A percentile compares a stretch with the other conserved stretches of the same genome.
phyloP scores from a whole-genome alignment of 768 basidiomycete genomes.

The Mycena capillaripes region DNA sequence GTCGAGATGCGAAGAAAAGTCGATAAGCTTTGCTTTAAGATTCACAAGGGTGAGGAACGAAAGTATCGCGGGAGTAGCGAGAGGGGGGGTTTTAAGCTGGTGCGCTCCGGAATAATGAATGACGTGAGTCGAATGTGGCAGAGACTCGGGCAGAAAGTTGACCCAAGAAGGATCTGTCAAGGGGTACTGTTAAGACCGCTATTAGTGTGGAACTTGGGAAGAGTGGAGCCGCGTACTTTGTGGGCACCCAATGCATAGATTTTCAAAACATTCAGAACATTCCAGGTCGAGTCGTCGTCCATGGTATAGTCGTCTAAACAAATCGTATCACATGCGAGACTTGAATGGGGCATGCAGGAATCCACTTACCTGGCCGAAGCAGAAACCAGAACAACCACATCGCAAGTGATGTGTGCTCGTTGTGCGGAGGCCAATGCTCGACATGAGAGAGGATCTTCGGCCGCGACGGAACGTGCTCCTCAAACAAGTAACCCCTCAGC shows the following conservation, averaged over 20 bases:
- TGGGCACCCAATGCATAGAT: slow-evolving; percentile 79
- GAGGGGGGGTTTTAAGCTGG: slow-evolving; percentile 67
- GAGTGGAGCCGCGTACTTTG: slow-evolving; percentile 47
- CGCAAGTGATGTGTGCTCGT: slow-evolving; percentile 67
- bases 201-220: slow-evolving; percentile 17
- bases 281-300: slow-evolving; percentile 56
- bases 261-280: slow-evolving; percentile 67
- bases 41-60: slow-evolving; percentile 72
- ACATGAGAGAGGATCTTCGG: slow-evolving; percentile 56
- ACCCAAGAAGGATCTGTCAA: slow-evolving; percentile 71
- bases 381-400: slow-evolving; percentile 90
- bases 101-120: slow-evolving; percentile 62
- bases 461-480: slow-evolving; percentile 67
- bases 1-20: slow-evolving; percentile 50
- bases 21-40: slow-evolving; percentile 45
- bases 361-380: slow-evolving; percentile 67
- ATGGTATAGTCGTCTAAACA: slow-evolving; percentile 62
- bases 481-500: slow-evolving; percentile 79
- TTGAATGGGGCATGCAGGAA: background rate
- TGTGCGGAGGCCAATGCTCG: slow-evolving; percentile 70
- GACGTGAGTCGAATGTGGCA: slow-evolving; percentile 40
- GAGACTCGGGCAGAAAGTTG: slow-evolving; percentile 61
- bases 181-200: slow-evolving; percentile 65
- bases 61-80: slow-evolving; percentile 81
- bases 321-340: slow-evolving; percentile 4